Base-by-base conservation (phyloP, 176 grass and related monocot species). In the Triticum urartu region DNA sequence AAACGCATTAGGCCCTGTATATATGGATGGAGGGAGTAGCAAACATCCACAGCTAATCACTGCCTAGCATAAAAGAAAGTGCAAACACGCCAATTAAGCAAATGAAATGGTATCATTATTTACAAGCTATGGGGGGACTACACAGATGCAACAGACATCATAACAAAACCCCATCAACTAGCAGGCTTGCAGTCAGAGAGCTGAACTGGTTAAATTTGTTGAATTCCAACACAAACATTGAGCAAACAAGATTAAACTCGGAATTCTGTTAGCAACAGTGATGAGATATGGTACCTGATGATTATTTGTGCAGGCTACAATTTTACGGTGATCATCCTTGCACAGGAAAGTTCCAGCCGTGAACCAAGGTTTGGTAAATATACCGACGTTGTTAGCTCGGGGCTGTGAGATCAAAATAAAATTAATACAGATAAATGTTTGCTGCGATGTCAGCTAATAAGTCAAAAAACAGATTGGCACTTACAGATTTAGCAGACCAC, bases 251-350 rank as follows among this genome's bases (percentile, higher is more conserved):
- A 22, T 79, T 5, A 22, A 39, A 22, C 42, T 42, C 4, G 59
- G 52, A 52, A 9, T 68, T 73, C 32, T 70, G 5, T 52, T 78
- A 62, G 42, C 72, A 28, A 43, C 40, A 88, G 26, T 9, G 12
- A 63, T 67, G 80, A 72, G 9, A 10, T 20, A 75, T 1, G 18
- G 75, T 93, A 97, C 97, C 97, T 99, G 94, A 90, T 99, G 87
- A 75, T 93, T 81, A 83, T 88, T 90, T 15, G 97, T 97, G 56
- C 97, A 90, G 59, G 89, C 89, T 58, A 93, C 92, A 90, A 99
- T 91, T 87, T 99, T 99, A 50, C 97, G 90, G 89, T 99, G 92
- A 91, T 99, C 97, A 85, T 93, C 94, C 86, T 99, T 88, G 62
- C 85, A 92, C 78, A 99, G 71, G 85, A 99, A 99, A 64, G 94